Percentiles rank a stretch among this genome's conserved stretches.
phyloP scores from a whole-genome alignment of 345 rosid genomes.

The Dimocarpus longan region DNA sequence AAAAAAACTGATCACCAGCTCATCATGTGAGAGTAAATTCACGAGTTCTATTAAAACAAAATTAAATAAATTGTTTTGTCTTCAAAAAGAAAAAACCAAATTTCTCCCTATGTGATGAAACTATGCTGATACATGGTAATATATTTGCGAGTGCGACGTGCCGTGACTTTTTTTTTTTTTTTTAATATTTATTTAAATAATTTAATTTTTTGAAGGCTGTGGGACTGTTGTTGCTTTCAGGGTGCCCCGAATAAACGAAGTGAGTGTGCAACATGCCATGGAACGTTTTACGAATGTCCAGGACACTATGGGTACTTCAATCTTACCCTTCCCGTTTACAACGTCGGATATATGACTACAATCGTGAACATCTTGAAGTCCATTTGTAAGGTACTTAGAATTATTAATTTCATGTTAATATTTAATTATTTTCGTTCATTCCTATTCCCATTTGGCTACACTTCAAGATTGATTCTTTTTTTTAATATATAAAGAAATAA shows the following conservation, averaged over 20 bases:
- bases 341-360: constrained; percentile 69
- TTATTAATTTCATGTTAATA: neutral
- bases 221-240: constrained; percentile 42
- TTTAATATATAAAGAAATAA: no score
- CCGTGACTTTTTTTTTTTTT: no score
- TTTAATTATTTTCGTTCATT: neutral
- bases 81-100: no score
- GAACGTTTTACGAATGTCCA: constrained; percentile 64
- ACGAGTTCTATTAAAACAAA: no score
- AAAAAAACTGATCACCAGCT: no score
- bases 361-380: constrained; percentile 81
- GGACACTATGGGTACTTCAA: constrained; percentile 88
- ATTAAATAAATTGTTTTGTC: no score
- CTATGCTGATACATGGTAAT: neutral
- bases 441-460: neutral
- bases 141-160: neutral
- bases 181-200: neutral
- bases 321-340: constrained; percentile 84
- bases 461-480: neutral
- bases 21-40: no score
- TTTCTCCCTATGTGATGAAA: no score
- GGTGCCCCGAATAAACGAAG: constrained; percentile 82
- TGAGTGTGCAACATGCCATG: constrained; percentile 66
- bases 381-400: constrained; percentile 74
- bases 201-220: neutral